phyloP scores from a whole-genome alignment of 2,329 filamentous ascomycete species.

The Aspergillus fischeri region DNA sequence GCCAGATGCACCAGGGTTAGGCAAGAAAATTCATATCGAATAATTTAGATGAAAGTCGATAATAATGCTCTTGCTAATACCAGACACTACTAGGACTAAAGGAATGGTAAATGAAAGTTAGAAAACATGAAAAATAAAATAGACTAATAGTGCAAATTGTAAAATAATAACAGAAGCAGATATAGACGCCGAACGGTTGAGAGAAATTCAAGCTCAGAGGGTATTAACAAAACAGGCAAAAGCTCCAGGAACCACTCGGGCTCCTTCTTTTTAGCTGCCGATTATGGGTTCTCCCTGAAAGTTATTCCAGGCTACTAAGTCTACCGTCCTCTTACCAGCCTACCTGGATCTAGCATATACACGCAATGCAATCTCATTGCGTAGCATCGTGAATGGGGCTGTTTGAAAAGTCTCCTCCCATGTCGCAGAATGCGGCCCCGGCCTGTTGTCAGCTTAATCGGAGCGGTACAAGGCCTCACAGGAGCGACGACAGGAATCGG shows the following conservation, averaged over 20 bases:
- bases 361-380: not conserved
- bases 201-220: not conserved
- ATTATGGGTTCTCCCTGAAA: not conserved
- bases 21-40: slow-evolving; percentile 10
- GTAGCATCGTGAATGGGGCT: not conserved
- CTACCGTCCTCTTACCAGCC: not conserved
- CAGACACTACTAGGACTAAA: not conserved
- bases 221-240: slow-evolving; percentile 1
- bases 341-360: not conserved
- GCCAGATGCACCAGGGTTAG: slow-evolving; percentile 17
- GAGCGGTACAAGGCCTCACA: not conserved
- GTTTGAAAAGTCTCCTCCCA: not conserved
- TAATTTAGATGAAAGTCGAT: slow-evolving; percentile 1
- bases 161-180: not conserved
- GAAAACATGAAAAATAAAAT: not conserved
- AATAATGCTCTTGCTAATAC: slow-evolving; percentile 4
- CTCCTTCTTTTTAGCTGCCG: not conserved
- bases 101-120: slow-evolving; percentile 2
- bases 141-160: slow-evolving; percentile 1
- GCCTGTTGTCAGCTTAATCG: slow-evolving; percentile 1
- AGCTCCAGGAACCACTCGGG: not conserved
- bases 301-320: not conserved
- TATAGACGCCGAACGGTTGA: not conserved
- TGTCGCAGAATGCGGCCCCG: not conserved
- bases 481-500: not conserved